Evolutionary conservation across 176 grass and related monocot genomes (phyloP), one percentile per base, ranked within the genome.

Genomic region (Bolboschoenus planiculmis): DNA sequence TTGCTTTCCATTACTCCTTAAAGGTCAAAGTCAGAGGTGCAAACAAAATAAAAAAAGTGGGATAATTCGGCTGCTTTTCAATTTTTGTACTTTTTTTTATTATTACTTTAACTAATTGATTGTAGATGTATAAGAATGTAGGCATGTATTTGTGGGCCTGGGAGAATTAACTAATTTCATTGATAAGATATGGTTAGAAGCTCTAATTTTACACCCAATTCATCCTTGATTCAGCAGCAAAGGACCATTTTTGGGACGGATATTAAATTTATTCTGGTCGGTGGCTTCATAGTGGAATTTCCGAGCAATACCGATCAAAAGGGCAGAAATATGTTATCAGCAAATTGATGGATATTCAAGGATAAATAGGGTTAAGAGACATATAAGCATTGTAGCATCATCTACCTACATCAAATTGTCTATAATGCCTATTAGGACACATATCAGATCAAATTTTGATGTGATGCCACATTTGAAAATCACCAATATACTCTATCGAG

Each of bases 141-240:
- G 36, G 56, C 78, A 57, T 60, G 78, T 23, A 39, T 33, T 80
- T 36, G 10, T 55, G 33, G 54, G 16, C 29, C 37, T 35, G 7
- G 76, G 34, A 58, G 11, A 60, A 61, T 24, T 43, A 81, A 31
- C 55, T 10, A 58, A 44, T 58, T 61, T 42, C 5, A 60, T 59
- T 58, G 5, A 79, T 57, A 55, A 27, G 54, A 79, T 37, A 79
- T 37, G 34, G 1, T 81, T 56, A 2, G 10, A 4, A 42, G 33
- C 33, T 58, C 55, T 39, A 56, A 80, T 23, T 80, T 80, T 79
- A 57, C 29, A 55, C 34, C 33, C 78, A n/a, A 23, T 79, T 78
- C 9, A 30, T 16, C 47, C 42, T 51, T 14, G 21, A 14, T 53
- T 48, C 53, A 78, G 30, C 43, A 8, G 10, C 21, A 77, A 21